A percentile compares a stretch with the other conserved stretches of the same genome.
Evolutionary conservation across 2,329 filamentous ascomycete genomes (phyloP).

Genomic region (Bipolaris victoriae): DNA sequence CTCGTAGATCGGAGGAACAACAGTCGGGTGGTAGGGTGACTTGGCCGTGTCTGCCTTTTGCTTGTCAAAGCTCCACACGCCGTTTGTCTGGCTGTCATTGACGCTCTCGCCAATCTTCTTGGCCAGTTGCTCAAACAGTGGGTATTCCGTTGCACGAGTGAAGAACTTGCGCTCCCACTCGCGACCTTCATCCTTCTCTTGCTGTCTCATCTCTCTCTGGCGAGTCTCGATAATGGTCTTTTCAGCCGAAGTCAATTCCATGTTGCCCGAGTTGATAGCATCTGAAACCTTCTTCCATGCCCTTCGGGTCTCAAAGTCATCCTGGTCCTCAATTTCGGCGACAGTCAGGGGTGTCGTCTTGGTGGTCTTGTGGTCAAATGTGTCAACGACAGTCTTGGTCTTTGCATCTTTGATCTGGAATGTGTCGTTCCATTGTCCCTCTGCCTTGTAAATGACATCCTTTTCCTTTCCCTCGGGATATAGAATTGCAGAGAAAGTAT

Average conservation of each 20-base stretch:
- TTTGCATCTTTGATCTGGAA: constrained; percentile 78
- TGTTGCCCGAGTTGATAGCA: constrained; percentile 80
- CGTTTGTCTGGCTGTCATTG: constrained; percentile 70
- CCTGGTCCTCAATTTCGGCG: constrained; percentile 76
- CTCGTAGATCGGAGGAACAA: constrained; percentile 37
- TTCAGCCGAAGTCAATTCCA: constrained; percentile 77
- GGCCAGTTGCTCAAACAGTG: constrained; percentile 57
- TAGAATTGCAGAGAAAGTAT: constrained; percentile 78
- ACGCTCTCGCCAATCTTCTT: constrained; percentile 54
- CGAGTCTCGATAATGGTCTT: constrained; percentile 90
- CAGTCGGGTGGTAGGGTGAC: constrained; percentile 37
- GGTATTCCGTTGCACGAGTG: constrained; percentile 51
- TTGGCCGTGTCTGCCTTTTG: constrained; percentile 52
- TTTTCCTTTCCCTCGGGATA: constrained; percentile 74
- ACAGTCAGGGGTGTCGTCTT: constrained; percentile 71
- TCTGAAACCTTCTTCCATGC: constrained; percentile 87
- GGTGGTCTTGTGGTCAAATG: constrained; percentile 55
- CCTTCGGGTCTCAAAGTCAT: constrained; percentile 83
- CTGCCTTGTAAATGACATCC: constrained; percentile 77
- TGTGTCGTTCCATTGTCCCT: constrained; percentile 87
- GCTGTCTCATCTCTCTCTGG: constrained; percentile 76
- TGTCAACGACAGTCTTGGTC: constrained; percentile 51
- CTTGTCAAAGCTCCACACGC: constrained; percentile 72
- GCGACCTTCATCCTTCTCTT: constrained; percentile 75
- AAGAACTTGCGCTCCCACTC: constrained; percentile 90